Conservation (phyloP, 805 yeast species). For the Isabelozyma gotoi region DNA sequence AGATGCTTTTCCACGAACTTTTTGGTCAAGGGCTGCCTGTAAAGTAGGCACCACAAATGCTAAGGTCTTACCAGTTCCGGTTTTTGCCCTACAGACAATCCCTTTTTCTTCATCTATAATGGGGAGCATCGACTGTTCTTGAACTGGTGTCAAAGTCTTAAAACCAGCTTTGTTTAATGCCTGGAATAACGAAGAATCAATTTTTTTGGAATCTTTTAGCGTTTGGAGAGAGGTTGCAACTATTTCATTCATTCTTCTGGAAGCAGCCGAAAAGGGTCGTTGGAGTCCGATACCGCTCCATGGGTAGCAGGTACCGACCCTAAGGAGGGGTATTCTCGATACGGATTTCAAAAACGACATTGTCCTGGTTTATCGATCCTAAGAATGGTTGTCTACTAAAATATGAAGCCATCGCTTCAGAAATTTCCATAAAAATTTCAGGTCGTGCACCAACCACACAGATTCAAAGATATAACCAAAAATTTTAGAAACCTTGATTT, state of each 20-base stretch:
- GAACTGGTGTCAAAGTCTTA: conserved; percentile 64
- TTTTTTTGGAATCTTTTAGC: neutral
- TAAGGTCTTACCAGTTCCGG: conserved; percentile 94
- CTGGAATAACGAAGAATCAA: neutral
- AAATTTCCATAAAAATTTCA: no score
- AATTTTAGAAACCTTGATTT: no score
- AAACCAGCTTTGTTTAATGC: conserved; percentile 45
- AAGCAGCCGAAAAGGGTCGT: neutral
- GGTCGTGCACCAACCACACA: no score
- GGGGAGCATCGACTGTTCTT: conserved; percentile 60
- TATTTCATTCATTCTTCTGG: neutral
- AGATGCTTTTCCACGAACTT: conserved; percentile 25
- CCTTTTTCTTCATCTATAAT: conserved; percentile 55
- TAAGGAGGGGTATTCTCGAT: neutral
- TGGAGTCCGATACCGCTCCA: no score
- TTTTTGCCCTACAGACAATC: conserved; percentile 83
- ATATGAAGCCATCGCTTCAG: neutral
- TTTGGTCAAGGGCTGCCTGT: conserved; percentile 49
- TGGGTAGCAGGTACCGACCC: no score
- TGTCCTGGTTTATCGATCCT: no score
- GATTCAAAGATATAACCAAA: no score
- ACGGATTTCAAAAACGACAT: neutral
- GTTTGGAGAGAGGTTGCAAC: neutral
- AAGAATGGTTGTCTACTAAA: no score
- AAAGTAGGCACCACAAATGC: conserved; percentile 84